Evolutionary conservation across 208 protist genomes (phyloP).

Genomic region (Trichomonas gallinae): DNA sequence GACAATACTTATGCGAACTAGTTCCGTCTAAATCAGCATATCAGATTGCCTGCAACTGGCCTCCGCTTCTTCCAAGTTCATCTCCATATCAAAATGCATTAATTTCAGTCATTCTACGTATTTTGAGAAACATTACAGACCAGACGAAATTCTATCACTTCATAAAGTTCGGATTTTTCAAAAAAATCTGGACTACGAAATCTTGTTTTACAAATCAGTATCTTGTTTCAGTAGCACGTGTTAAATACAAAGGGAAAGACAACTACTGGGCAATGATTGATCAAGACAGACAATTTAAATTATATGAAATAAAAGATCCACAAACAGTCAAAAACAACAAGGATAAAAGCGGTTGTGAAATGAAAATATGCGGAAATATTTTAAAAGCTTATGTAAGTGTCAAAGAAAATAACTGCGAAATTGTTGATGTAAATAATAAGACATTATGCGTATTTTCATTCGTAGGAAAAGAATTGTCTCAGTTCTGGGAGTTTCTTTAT

Average conservation of each 20-base stretch:
- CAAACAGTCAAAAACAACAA: too few species aligned
- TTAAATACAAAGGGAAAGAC: background rate
- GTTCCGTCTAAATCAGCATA: background rate
- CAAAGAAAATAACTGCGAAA: background rate
- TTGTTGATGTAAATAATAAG: background rate
- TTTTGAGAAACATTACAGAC: background rate
- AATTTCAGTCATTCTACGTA: background rate
- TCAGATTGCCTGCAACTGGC: background rate
- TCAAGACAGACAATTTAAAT: background rate
- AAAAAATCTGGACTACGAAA: background rate
- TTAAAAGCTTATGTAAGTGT: background rate
- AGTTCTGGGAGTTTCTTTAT: background rate
- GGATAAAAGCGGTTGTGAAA: background rate
- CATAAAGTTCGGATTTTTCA: background rate
- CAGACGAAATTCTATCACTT: background rate
- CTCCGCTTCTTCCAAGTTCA: background rate
- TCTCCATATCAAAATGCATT: background rate
- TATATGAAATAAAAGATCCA: background rate
- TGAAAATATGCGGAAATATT: background rate
- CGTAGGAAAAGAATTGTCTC: background rate
- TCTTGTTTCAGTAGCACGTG: background rate
- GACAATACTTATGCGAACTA: background rate
- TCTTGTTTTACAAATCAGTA: background rate
- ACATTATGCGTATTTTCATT: background rate
- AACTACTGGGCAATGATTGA: background rate